These are phyloP conservation scores for Bruguiera hainesii DNA, from an alignment of 441 rosid species.

Conservation along the genomic window DNA sequence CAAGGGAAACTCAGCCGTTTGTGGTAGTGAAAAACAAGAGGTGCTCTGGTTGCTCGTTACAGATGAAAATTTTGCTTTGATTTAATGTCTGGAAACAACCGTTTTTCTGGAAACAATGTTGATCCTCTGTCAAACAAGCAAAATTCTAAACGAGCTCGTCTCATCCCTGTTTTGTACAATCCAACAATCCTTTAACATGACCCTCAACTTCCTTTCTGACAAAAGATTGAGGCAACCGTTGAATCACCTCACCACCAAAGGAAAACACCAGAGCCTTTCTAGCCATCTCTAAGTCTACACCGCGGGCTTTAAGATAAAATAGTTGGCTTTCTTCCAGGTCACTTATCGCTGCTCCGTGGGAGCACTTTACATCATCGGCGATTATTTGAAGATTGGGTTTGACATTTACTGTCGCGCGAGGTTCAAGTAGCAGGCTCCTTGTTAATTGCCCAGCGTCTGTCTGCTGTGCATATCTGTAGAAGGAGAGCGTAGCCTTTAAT, in stretches of 20 bases:
- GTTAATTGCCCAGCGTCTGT: constrained; percentile 86
- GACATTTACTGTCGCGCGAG: constrained; percentile 78
- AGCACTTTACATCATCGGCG: constrained; percentile 85
- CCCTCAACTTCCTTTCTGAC: constrained; percentile 47
- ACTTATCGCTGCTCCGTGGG: constrained; percentile 94
- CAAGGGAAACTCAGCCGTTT: background rate
- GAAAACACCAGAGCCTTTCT: constrained; percentile 78
- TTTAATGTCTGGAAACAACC: background rate
- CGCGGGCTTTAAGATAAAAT: constrained; percentile 86
- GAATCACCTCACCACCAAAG: constrained; percentile 76
- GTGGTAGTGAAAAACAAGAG: constrained; percentile 1
- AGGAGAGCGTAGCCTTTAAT: background rate
- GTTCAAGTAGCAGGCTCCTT: constrained; percentile 75
- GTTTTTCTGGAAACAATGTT: background rate
- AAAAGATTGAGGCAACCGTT: constrained; percentile 41
- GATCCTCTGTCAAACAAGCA: background rate
- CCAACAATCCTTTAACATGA: constrained; percentile 55
- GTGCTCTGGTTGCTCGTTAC: background rate
- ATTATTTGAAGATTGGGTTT: constrained; percentile 92
- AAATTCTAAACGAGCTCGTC: too few species aligned
- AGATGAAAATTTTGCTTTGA: constrained; percentile 13
- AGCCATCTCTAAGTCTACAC: constrained; percentile 67
- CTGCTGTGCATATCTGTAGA: constrained; percentile 75
- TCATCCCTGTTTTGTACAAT: constrained; percentile 16
- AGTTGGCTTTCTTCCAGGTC: constrained; percentile 87